These are phyloP conservation scores for Penicillium daleae DNA, from an alignment of 495 filamentous ascomycete genomes.

Conservation along the genomic window DNA sequence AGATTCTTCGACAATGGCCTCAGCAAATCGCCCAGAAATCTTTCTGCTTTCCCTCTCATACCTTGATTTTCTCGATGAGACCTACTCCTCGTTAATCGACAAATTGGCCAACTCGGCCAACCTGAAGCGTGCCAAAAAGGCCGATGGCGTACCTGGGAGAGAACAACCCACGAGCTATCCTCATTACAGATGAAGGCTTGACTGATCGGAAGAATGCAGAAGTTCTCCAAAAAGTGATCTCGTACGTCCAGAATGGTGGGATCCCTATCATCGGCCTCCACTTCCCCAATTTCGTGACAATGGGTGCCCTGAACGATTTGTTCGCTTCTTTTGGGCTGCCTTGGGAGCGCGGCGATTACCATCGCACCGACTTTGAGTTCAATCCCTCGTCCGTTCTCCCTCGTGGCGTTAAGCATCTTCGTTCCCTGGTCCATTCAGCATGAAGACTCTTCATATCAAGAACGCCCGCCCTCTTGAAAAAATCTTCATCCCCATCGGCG, in stretches of 20 bases:
- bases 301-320: neutral
- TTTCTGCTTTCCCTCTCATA: neutral
- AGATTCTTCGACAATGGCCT: neutral
- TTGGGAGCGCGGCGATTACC: neutral
- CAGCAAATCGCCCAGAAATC: neutral
- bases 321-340: neutral
- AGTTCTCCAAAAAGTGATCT: neutral
- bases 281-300: neutral
- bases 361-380: neutral
- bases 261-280: neutral
- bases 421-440: neutral
- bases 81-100: neutral
- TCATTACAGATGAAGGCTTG: neutral
- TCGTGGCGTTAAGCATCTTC: neutral
- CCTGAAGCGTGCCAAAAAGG: neutral
- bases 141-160: neutral
- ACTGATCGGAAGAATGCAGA: neutral
- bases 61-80: neutral
- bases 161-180: neutral
- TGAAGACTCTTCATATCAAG: neutral
- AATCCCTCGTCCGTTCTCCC: neutral
- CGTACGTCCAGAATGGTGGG: neutral
- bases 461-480: neutral
- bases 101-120: neutral
- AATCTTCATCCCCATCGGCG: neutral